Evolutionary conservation across 441 rosid genomes (phyloP), one percentile per base, ranked within the genome.

Genomic region (Erysimum cheiri): DNA sequence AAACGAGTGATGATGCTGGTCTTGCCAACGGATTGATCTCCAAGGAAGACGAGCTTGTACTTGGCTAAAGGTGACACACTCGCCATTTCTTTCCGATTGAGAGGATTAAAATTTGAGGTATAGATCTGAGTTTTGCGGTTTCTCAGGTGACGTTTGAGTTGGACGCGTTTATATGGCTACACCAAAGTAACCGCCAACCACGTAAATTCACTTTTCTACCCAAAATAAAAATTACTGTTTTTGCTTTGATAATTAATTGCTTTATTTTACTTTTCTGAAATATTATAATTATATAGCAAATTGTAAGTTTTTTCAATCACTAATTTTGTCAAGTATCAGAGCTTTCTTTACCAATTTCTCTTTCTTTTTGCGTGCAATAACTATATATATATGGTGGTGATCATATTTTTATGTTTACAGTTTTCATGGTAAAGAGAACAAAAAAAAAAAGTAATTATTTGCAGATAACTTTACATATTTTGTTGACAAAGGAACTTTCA

Each of bases 1-100:
- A 87, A 87, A 36, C 92, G 88, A 69, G 92, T 87, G 80, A 87
- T 87, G 74, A 87, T 85, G 79, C 93, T 86, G 36, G 91, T 88
- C 64, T 88, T 88, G 59, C 91, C 91, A 10, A 88, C 88, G 24
- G 93, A 88, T 82, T 88, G 93, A 60, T 88, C 89, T 46, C 91
- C 93, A 11, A 88, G 77, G 82, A 88, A 86, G 1, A 86, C 93
- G 72, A 88, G 85, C 83, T 86, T 86, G 87, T 83, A 88, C 74
- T 88, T 88, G 1, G 93, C 87, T 26, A 85, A 79, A 19, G 93
- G 86, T 33, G 93, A 86, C 47, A 86, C 91, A 9, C 85, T 70
- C 61, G 91, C 88, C 93, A 85, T 85, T 64, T 37, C 19, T 22
- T 10, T 9, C 37, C 66, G 12, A 49, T 46, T 4, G 43, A 29